These are phyloP conservation scores for Isatis tinctoria DNA, from an alignment of 345 rosid species.

Conservation along the genomic window DNA sequence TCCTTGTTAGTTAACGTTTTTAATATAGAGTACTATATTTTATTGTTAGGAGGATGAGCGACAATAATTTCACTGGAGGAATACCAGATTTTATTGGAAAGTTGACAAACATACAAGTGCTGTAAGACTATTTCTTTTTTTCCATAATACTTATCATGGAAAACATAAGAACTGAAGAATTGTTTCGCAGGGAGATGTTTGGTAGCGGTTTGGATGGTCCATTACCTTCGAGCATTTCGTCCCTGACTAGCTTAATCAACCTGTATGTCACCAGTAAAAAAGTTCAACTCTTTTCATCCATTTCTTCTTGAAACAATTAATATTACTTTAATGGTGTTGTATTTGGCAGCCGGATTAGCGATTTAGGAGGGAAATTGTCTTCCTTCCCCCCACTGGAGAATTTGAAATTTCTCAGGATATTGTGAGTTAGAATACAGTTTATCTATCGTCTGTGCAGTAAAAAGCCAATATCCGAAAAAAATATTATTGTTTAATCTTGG, in stretches of 20 bases:
- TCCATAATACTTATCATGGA: not conserved
- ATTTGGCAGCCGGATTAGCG: conserved; percentile 54
- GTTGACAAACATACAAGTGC: conserved; percentile 42
- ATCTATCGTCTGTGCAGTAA: not conserved
- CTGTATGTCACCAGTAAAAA: conserved; percentile 39
- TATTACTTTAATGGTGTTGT: not conserved
- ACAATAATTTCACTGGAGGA: conserved; percentile 53
- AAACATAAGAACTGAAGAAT: not conserved
- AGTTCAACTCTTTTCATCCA: not conserved
- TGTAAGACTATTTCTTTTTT: conserved; percentile 34
- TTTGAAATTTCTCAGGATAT: conserved; percentile 42
- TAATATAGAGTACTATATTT: not conserved
- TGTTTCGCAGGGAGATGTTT: conserved; percentile 46
- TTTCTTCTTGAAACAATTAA: not conserved
- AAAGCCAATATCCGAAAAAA: not conserved
- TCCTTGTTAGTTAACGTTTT: not conserved
- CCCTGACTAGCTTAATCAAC: conserved; percentile 46
- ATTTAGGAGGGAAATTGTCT: conserved; percentile 45
- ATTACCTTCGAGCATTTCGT: conserved; percentile 55
- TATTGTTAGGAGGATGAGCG: conserved; percentile 50
- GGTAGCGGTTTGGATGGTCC: conserved; percentile 69
- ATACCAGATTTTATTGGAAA: conserved; percentile 53
- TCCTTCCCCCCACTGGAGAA: conserved; percentile 44
- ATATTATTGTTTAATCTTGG: not conserved
- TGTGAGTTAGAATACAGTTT: conserved; percentile 46